Base-by-base conservation (phyloP, 116 monocot genomes). In the Trichopus zeylanicus region DNA sequence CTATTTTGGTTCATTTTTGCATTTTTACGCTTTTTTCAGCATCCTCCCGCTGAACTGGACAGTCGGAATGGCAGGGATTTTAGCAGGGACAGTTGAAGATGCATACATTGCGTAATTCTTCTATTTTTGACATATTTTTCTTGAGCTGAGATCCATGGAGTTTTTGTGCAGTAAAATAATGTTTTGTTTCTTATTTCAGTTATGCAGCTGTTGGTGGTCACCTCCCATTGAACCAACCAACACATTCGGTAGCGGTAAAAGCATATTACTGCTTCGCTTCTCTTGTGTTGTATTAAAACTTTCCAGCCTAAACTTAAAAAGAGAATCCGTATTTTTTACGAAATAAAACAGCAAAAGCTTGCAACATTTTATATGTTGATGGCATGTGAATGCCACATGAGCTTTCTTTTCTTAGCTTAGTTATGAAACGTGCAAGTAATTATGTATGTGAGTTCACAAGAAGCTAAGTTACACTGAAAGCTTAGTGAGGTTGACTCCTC, bases 31-130 rank as follows among this genome's bases (percentile, higher is more conserved):
- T 51, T 68, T 23, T 69, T 73, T 67, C 81, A 92, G 92, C 25
- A 71, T 88, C 65, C 88, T 92, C 74, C 92, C 92, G 15, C 55
- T 92, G 47, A 92, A 92, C 59, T 92, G 88, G 84, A 87, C 92
- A 10, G 78, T 92, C 61, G 88, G 87, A 22, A 76, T 77, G 76
- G 68, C 76, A 9, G 92, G 87, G 62, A 79, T 92, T 31, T 63
- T 84, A 48, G 72, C 92, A 12, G 88, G 72, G 46, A 84, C 84
- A 2, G 70, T 87, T 28, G 88, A 92, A 68, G 91, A 92, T 67
- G 61, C 81, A 25, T 66, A 88, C 6, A 79, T 92, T 30, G 28
- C 69, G 88, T 92, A 54, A 79, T 81, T 79, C 46, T 22, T 49
- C 13, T 1, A 61, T 30, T 59, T 23, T 49, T 38, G n/a, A 30